phyloP scores from a whole-genome alignment of 2,329 filamentous ascomycete species.

The Lecanicillium sp. region DNA sequence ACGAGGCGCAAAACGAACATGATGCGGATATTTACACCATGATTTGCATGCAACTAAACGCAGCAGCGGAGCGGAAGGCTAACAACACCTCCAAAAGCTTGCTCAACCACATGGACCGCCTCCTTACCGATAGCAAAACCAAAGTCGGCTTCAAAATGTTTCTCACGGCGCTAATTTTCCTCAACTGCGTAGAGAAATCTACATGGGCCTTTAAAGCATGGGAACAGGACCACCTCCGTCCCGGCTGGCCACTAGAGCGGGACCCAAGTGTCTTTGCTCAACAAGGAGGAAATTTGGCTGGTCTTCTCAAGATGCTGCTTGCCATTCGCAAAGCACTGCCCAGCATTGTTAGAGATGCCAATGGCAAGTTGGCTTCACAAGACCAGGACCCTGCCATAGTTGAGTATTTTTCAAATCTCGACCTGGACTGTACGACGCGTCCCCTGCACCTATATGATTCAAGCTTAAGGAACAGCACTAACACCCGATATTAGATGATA shows the following conservation, averaged over 20 bases:
- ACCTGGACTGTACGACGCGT: slow-evolving; percentile 46
- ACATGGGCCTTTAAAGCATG: slow-evolving; percentile 62
- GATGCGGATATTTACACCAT: slow-evolving; percentile 51
- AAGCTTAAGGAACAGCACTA: background rate
- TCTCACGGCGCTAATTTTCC: slow-evolving; percentile 51
- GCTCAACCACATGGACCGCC: slow-evolving; percentile 51
- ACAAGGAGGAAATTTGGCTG: slow-evolving; percentile 50
- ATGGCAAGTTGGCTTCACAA: slow-evolving; percentile 40
- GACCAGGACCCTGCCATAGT: slow-evolving; percentile 36
- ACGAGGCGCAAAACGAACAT: slow-evolving; percentile 37
- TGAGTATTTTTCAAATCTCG: slow-evolving; percentile 47
- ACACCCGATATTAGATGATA: slow-evolving; percentile 15
- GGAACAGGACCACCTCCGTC: slow-evolving; percentile 52
- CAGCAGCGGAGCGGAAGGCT: slow-evolving; percentile 56
- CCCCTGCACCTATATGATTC: background rate
- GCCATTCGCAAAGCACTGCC: slow-evolving; percentile 53
- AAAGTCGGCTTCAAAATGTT: slow-evolving; percentile 54
- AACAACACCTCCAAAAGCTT: slow-evolving; percentile 49
- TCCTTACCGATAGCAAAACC: slow-evolving; percentile 51
- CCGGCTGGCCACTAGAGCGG: slow-evolving; percentile 52
- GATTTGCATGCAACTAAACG: slow-evolving; percentile 56
- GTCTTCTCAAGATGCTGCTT: slow-evolving; percentile 52
- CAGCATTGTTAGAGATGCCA: slow-evolving; percentile 35
- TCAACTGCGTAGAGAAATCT: slow-evolving; percentile 59
- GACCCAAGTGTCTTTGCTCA: slow-evolving; percentile 48